Percentiles rank a stretch among this genome's conserved stretches.
Conservation (phyloP, 2,329 filamentous ascomycete species). For the Penicillium vulpinum region DNA sequence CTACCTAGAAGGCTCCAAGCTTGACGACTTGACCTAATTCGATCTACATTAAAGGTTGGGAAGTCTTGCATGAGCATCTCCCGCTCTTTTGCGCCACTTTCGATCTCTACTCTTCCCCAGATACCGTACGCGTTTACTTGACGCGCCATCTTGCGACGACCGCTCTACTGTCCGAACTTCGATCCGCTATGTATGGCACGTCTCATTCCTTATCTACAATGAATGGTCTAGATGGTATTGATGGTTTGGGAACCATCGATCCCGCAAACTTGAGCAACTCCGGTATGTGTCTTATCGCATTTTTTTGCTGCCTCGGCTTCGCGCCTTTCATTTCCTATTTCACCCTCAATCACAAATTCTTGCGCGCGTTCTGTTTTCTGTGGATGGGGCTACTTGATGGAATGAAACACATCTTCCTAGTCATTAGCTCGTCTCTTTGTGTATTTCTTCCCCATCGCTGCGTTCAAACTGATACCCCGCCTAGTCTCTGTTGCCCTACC, state of each 20-base stretch:
- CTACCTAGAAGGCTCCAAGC: constrained; percentile 21
- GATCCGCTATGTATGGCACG: constrained; percentile 48
- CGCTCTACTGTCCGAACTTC: constrained; percentile 30
- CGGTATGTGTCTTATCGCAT: constrained; percentile 57
- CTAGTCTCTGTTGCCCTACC: constrained; percentile 38
- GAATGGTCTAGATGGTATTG: constrained; percentile 62
- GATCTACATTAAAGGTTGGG: constrained; percentile 27
- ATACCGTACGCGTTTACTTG: constrained; percentile 29
- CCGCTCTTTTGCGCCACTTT: constrained; percentile 23
- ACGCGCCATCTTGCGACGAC: constrained; percentile 36
- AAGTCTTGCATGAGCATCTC: constrained; percentile 31
- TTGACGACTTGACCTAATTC: constrained; percentile 7
- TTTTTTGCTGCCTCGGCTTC: background rate
- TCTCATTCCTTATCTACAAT: constrained; percentile 59
- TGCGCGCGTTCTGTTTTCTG: constrained; percentile 6
- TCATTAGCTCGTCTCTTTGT: constrained; percentile 11
- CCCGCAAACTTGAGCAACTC: constrained; percentile 79
- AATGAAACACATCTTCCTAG: constrained; percentile 9
- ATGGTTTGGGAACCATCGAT: constrained; percentile 87
- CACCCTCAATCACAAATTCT: constrained; percentile 2
- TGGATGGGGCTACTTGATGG: background rate
- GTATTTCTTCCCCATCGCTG: constrained; percentile 23
- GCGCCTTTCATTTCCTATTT: constrained; percentile 4
- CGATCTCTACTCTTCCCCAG: constrained; percentile 16
- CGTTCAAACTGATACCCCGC: constrained; percentile 36